These are phyloP conservation scores for Hemileccinum rubropunctum DNA, from an alignment of 768 basidiomycete species.

Conservation along the genomic window DNA sequence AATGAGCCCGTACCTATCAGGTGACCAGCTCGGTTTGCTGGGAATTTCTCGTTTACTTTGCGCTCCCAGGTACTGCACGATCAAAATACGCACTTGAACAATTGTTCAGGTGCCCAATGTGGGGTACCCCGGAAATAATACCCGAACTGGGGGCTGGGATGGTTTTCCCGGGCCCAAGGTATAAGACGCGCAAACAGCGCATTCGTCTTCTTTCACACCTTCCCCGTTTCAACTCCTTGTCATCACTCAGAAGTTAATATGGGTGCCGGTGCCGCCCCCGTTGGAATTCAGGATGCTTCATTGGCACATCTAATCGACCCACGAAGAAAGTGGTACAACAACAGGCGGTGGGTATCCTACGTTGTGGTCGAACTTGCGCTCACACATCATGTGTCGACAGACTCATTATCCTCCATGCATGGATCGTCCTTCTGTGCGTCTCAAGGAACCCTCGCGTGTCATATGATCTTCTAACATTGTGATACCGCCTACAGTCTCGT, in stretches of 20 bases:
- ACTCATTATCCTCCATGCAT: slow-evolving; percentile 60
- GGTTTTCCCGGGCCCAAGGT: slow-evolving; percentile 8
- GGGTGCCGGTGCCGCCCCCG: slow-evolving; percentile 47
- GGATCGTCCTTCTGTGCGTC: slow-evolving; percentile 65
- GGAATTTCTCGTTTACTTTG: too few species aligned
- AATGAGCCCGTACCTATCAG: too few species aligned
- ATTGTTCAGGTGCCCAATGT: not conserved
- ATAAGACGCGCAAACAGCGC: slow-evolving; percentile 5
- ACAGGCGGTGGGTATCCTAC: slow-evolving; percentile 50
- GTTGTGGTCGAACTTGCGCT: not conserved
- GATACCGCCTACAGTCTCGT: slow-evolving; percentile 46
- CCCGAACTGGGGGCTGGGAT: not conserved
- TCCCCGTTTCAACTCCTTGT: not conserved
- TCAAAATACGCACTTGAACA: not conserved
- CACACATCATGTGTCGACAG: slow-evolving; percentile 29
- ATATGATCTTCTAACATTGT: slow-evolving; percentile 3
- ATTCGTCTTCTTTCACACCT: slow-evolving; percentile 33
- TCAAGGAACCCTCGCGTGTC: not conserved
- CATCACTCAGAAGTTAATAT: slow-evolving; percentile 33
- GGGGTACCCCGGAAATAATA: slow-evolving; percentile 26
- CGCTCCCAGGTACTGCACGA: not conserved
- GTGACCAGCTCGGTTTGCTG: too few species aligned
- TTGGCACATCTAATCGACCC: slow-evolving; percentile 62
- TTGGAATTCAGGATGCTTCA: slow-evolving; percentile 28
- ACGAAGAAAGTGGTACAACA: slow-evolving; percentile 72